These are phyloP conservation scores for Acrocalymma vagum DNA, from an alignment of 2,329 filamentous ascomycete species.

Conservation along the genomic window DNA sequence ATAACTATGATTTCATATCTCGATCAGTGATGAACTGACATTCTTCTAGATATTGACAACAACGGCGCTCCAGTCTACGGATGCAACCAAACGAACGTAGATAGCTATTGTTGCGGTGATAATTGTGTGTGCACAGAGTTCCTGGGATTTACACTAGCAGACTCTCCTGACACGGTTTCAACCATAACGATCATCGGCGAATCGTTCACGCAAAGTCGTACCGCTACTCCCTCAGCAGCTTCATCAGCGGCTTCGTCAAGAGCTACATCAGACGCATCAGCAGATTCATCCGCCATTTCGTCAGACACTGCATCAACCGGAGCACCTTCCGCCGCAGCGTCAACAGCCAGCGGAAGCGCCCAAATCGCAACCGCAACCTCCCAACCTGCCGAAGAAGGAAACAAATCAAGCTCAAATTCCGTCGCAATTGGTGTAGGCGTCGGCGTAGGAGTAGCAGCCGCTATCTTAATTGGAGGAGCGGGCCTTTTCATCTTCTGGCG, in stretches of 20 bases:
- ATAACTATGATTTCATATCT: background rate
- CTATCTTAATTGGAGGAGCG: slow-evolving; percentile 8
- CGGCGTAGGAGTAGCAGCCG: slow-evolving; percentile 18
- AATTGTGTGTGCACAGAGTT: slow-evolving; percentile 32
- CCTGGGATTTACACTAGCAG: slow-evolving; percentile 28
- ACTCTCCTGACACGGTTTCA: slow-evolving; percentile 25
- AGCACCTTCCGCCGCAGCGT: slow-evolving; percentile 1
- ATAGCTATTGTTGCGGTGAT: slow-evolving; percentile 38
- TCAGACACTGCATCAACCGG: slow-evolving; percentile 2
- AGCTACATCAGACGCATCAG: slow-evolving; percentile 6
- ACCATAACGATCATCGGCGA: slow-evolving; percentile 38
- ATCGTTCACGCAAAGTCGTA: slow-evolving; percentile 28
- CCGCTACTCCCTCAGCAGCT: slow-evolving; percentile 9
- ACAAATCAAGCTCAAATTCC: slow-evolving; percentile 11
- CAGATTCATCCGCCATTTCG: slow-evolving; percentile 1
- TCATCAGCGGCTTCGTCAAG: slow-evolving; percentile 5
- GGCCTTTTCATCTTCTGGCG: slow-evolving; percentile 19
- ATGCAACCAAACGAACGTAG: slow-evolving; percentile 30
- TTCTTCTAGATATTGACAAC: slow-evolving; percentile 23
- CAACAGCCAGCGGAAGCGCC: slow-evolving; percentile 1
- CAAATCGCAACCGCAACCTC: no score
- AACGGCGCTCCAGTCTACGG: slow-evolving; percentile 33
- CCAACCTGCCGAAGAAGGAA: no score
- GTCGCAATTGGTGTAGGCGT: slow-evolving; percentile 25
- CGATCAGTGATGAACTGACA: slow-evolving; percentile 4